A percentile compares a stretch with the other conserved stretches of the same genome.
These are phyloP conservation scores for Neodidymelliopsis sp. DNA, from an alignment of 2,329 filamentous ascomycete species.

Conservation along the genomic window DNA sequence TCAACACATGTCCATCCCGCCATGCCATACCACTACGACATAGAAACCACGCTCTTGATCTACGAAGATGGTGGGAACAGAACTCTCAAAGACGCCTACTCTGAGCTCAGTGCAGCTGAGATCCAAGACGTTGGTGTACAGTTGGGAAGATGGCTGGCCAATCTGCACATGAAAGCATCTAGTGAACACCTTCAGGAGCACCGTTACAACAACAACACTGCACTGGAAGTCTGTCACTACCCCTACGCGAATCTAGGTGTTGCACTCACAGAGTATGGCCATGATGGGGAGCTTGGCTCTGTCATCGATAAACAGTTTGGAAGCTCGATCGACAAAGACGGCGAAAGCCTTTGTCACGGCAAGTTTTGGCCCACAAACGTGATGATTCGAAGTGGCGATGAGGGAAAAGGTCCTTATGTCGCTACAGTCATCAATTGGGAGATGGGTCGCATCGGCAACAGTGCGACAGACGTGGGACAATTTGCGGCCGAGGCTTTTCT, in stretches of 20 bases:
- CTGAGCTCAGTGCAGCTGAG: slow-evolving; percentile 22
- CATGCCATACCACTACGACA: slow-evolving; percentile 34
- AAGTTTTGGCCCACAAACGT: slow-evolving; percentile 53
- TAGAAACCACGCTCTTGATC: slow-evolving; percentile 34
- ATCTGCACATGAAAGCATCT: slow-evolving; percentile 36
- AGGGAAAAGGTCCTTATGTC: neutral
- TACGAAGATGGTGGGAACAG: slow-evolving; percentile 41
- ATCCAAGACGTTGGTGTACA: slow-evolving; percentile 31
- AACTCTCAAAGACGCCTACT: slow-evolving; percentile 46
- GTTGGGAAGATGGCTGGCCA: slow-evolving; percentile 45
- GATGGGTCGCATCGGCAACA: slow-evolving; percentile 41
- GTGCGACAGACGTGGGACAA: slow-evolving; percentile 49
- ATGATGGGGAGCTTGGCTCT: slow-evolving; percentile 34
- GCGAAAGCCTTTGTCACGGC: slow-evolving; percentile 48
- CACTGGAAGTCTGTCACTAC: slow-evolving; percentile 37
- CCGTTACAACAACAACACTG: slow-evolving; percentile 31
- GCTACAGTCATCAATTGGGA: slow-evolving; percentile 51
- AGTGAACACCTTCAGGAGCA: neutral
- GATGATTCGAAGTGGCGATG: slow-evolving; percentile 26
- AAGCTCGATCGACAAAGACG: slow-evolving; percentile 32
- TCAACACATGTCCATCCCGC: slow-evolving; percentile 28
- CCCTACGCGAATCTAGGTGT: slow-evolving; percentile 38
- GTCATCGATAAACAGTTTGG: slow-evolving; percentile 41
- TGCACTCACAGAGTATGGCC: slow-evolving; percentile 31
- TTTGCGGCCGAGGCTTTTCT: slow-evolving; percentile 50